Conservation (phyloP, 2,329 filamentous ascomycete genomes). For the Tolypocladium amazonense region DNA sequence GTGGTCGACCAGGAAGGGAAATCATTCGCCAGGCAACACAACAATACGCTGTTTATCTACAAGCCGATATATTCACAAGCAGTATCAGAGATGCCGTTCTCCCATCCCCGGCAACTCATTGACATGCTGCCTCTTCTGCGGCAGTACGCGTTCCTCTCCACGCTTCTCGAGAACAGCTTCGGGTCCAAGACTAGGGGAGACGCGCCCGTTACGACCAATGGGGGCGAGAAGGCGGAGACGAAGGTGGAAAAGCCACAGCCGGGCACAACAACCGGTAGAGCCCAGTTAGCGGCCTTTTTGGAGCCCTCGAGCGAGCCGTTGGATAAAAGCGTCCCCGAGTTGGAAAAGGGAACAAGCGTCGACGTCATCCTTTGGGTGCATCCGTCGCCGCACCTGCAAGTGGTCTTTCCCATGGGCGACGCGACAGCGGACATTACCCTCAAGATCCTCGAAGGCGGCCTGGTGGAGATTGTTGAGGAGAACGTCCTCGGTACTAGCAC, state of each 20-base stretch:
- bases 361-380: constrained; percentile 44
- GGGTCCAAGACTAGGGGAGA: constrained; percentile 20
- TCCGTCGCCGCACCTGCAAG: constrained; percentile 35
- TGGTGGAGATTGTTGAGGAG: constrained; percentile 47
- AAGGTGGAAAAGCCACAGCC: constrained; percentile 1
- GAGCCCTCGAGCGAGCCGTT: neutral
- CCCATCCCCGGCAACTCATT: constrained; percentile 66
- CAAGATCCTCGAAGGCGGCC: constrained; percentile 48
- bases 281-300: constrained; percentile 23
- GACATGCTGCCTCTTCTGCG: constrained; percentile 62
- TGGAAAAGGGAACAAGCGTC: constrained; percentile 19
- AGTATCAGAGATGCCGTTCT: constrained; percentile 61
- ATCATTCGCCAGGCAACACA: constrained; percentile 27
- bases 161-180: constrained; percentile 53
- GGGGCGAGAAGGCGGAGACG: constrained; percentile 1
- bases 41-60: constrained; percentile 56
- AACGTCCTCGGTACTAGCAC: constrained; percentile 27
- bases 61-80: constrained; percentile 62
- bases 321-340: neutral
- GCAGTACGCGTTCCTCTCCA: constrained; percentile 64
- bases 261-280: constrained; percentile 15
- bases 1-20: constrained; percentile 23
- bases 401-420: constrained; percentile 41
- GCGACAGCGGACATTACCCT: constrained; percentile 43
- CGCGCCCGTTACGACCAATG: constrained; percentile 1